Base-by-base conservation (phyloP, 129 eudicot species). In the Pseudognaphalium luteoalbum region DNA sequence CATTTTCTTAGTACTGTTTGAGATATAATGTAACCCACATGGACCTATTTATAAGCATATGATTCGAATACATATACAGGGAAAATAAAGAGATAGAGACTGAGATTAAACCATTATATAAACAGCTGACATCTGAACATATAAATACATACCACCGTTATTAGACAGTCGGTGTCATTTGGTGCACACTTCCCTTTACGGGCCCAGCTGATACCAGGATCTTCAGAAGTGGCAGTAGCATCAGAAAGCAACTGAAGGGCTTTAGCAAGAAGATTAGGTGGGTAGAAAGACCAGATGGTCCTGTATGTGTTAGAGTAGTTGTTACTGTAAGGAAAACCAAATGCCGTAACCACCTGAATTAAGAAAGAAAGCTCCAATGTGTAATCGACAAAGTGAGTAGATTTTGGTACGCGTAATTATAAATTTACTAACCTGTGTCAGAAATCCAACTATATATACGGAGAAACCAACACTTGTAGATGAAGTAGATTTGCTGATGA, bases 191-290 rank as follows among this genome's bases (percentile, higher is more conserved):
- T 78, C 16, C 80, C 62, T 73, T 81, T 88, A 39, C 80, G 58
- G 30, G 81, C 81, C 99, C 99, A 95, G 81, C 95, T 95, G 81
- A 95, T 74, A 67, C 97, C 97, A 67, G 92, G 94, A 70, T 87
- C 92, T 85, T 85, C 83, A 66, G 90, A 87, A 80, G 90, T 81
- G 52, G 87, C 78, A 72, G 96, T 87, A 57, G 99, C 99, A 67
- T 44, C 84, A 56, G 92, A 70, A 82, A 91, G 94, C 85, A 95
- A 83, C 65, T 77, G 71, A 81, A 95, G 85, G 77, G 89, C 97
- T 75, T 81, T 41, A 74, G 92, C 87, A 50, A 91, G 86, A 78
- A 87, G 97, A 86, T 86, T 87, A 47, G 96, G 96, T 21, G 97
- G 99, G 78, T 85, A 89, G 19, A 85, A 74, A 37, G 91, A 88